Evolutionary conservation across 1,284 basidiomycete species (phyloP).

Genomic region (Pseudozyma tsukubaensis): DNA sequence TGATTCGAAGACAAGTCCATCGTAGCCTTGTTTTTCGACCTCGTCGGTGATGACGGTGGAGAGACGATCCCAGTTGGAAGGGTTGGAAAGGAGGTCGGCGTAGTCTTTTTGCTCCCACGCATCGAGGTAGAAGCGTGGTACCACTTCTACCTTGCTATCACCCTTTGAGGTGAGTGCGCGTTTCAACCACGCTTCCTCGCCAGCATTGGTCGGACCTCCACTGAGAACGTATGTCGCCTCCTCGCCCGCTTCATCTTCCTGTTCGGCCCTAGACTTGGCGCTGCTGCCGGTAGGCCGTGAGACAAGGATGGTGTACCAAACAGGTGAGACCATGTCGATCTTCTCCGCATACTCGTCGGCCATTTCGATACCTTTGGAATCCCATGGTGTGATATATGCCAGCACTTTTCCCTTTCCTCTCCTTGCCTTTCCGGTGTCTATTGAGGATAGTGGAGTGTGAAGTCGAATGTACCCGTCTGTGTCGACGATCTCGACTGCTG

Average conservation of each 20-base stretch:
- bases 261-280: background rate
- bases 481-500: conserved; percentile 10
- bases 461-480: conserved; percentile 31
- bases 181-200: conserved; percentile 33
- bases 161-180: background rate
- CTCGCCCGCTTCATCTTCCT: background rate
- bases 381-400: conserved; percentile 59
- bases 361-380: conserved; percentile 25
- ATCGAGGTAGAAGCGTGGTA: conserved; percentile 52
- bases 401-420: conserved; percentile 25
- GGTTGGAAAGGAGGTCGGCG: conserved; percentile 27
- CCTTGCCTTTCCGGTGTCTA: background rate
- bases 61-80: conserved; percentile 22
- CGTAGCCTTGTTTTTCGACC: conserved; percentile 15
- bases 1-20: conserved; percentile 45
- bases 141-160: conserved; percentile 13
- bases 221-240: conserved; percentile 35
- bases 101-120: conserved; percentile 44
- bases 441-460: background rate
- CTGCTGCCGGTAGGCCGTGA: background rate
- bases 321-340: conserved; percentile 49
- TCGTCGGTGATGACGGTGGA: conserved; percentile 24
- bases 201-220: conserved; percentile 28
- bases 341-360: conserved; percentile 32
- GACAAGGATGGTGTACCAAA: conserved; percentile 55